Evolutionary conservation across 352 stramenopile genomes (phyloP).

Genomic region (Poterioochromonas sp.): DNA sequence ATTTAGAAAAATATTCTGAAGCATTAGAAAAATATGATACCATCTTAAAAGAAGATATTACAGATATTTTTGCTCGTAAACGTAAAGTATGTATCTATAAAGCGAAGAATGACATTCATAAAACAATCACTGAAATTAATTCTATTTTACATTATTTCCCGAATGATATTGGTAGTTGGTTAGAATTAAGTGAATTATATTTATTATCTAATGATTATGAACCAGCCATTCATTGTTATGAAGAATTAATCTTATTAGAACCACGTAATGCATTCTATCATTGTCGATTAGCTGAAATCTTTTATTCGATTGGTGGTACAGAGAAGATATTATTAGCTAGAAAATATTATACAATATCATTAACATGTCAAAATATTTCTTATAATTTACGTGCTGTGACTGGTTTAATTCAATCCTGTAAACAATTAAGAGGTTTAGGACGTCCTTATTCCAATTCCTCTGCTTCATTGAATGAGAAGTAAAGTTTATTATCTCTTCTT

Average conservation of each 20-base stretch:
- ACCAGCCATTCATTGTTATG: slow-evolving; percentile 22
- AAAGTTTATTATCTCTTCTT: neutral
- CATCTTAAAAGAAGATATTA: neutral
- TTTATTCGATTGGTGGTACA: slow-evolving; percentile 5
- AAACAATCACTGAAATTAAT: neutral
- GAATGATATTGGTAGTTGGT: neutral
- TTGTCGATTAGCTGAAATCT: slow-evolving; percentile 14
- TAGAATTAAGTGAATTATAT: slow-evolving; percentile 6
- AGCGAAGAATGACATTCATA: too few species aligned
- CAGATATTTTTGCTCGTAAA: neutral
- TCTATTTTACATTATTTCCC: neutral
- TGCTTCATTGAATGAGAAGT: neutral
- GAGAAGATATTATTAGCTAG: neutral
- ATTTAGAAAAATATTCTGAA: neutral
- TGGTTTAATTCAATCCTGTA: slow-evolving; percentile 1
- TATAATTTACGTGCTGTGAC: slow-evolving; percentile 1
- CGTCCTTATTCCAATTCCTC: neutral
- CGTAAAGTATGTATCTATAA: slow-evolving; percentile 10
- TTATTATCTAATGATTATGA: neutral
- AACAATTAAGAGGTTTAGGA: neutral
- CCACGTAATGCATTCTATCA: neutral
- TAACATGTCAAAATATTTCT: neutral
- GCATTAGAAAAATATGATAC: neutral
- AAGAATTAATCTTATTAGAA: slow-evolving; percentile 20
- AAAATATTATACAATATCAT: slow-evolving; percentile 27